phyloP scores from a whole-genome alignment of 495 filamentous ascomycete species.

The Lasiosphaeris hirsuta region DNA sequence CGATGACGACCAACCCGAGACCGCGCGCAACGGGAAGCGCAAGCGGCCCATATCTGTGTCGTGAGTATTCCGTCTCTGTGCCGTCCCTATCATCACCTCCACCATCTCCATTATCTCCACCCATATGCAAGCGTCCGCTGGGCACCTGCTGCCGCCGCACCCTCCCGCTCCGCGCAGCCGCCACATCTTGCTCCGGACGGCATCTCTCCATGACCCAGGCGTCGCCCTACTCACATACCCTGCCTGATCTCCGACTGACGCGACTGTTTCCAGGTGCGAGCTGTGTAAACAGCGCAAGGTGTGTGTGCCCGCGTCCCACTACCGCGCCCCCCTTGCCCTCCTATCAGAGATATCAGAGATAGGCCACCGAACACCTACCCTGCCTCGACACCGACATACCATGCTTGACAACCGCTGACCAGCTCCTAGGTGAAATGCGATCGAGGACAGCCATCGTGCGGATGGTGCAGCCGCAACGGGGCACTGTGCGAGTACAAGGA shows the following conservation, averaged over 20 bases:
- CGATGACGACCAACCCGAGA: conserved; percentile 38
- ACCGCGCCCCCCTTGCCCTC: background rate
- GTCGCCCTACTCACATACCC: background rate
- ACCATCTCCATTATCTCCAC: background rate
- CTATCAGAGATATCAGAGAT: background rate
- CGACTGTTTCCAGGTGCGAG: conserved; percentile 57
- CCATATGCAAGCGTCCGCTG: too few relatives aligned
- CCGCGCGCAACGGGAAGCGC: conserved; percentile 42
- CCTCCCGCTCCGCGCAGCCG: background rate
- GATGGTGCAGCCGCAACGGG: conserved; percentile 80
- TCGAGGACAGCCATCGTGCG: conserved; percentile 77
- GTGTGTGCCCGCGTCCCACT: conserved; percentile 17
- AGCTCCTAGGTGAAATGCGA: conserved; percentile 67
- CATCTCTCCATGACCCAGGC: background rate
- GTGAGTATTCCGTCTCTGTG: conserved; percentile 34
- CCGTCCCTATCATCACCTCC: too few relatives aligned
- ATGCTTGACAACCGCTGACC: background rate
- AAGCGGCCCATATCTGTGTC: conserved; percentile 60
- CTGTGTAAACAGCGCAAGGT: conserved; percentile 81
- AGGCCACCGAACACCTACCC: too few relatives aligned
- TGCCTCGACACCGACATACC: too few relatives aligned
- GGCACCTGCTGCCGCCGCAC: background rate
- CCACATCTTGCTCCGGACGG: background rate
- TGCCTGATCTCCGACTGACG: background rate
- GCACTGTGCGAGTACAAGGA: conserved; percentile 79